A percentile compares a stretch with the other conserved stretches of the same genome.
Evolutionary conservation across 2,329 filamentous ascomycete genomes (phyloP).

Genomic region (Penicillium sp.): DNA sequence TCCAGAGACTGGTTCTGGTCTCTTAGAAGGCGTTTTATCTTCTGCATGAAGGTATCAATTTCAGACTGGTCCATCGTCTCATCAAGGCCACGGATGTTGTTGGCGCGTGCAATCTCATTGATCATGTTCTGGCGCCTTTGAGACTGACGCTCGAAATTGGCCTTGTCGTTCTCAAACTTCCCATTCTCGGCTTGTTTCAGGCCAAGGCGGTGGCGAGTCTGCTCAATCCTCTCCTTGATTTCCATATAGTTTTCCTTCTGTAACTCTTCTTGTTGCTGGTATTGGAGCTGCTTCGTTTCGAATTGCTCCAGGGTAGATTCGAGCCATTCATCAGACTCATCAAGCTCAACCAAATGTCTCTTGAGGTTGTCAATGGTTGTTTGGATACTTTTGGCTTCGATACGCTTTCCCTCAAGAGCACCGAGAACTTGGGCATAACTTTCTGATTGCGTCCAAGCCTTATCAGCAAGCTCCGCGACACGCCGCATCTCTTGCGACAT

Average conservation of each 20-base stretch:
- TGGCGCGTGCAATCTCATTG: slow-evolving; percentile 69
- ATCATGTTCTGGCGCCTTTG: slow-evolving; percentile 69
- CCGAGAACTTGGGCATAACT: slow-evolving; percentile 72
- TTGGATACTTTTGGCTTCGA: slow-evolving; percentile 68
- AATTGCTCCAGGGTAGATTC: slow-evolving; percentile 71
- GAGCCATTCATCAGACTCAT: slow-evolving; percentile 74
- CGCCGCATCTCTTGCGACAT: slow-evolving; percentile 49
- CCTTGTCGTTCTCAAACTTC: slow-evolving; percentile 79
- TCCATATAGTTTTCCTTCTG: slow-evolving; percentile 64
- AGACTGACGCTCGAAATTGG: slow-evolving; percentile 79
- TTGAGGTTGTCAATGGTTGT: slow-evolving; percentile 68
- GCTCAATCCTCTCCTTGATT: slow-evolving; percentile 54
- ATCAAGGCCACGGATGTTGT: slow-evolving; percentile 82
- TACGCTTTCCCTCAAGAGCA: slow-evolving; percentile 70
- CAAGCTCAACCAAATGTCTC: slow-evolving; percentile 70
- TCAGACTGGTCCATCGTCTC: slow-evolving; percentile 70
- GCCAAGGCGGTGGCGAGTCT: slow-evolving; percentile 42
- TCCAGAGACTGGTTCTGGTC: slow-evolving; percentile 81
- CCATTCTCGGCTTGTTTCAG: slow-evolving; percentile 54
- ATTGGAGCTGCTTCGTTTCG: slow-evolving; percentile 67
- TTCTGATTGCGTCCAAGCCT: slow-evolving; percentile 70
- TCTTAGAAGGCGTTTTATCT: slow-evolving; percentile 68
- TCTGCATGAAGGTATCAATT: slow-evolving; percentile 72
- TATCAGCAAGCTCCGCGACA: slow-evolving; percentile 52
- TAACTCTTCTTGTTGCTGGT: slow-evolving; percentile 60